Evolutionary conservation across 768 basidiomycete species (phyloP), one percentile per base, ranked within the genome.

Genomic region (Tylopilus subfusipes): DNA sequence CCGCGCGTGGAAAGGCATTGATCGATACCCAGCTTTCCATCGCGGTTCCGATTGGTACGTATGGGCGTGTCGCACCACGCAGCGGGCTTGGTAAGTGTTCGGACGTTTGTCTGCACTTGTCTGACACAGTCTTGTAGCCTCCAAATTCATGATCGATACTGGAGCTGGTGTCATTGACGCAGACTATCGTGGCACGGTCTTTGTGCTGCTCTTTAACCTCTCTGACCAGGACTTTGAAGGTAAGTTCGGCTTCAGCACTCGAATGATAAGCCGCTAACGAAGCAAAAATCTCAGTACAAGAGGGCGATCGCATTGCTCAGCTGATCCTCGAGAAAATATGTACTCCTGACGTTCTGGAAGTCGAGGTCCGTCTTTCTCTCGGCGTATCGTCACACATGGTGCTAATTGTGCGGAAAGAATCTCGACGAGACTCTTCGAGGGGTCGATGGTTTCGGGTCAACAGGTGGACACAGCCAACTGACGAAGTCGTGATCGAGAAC

Each of bases 81-180:
- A 93, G 89, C 68, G 97, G 97, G 19, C 84, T 98, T 25, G 96
- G 96, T 97, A 55, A 49, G 87, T 72, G 19, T 21, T 12, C 29
- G 14, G 7, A 39, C 14, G 30, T 46, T 30, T 44, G n/a, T 22
- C 29, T 42, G 50, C 19, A 5, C 51, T 21, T 31, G 34, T 39
- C 45, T 47, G 9, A 50, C 25, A 48, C 18, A 45, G 27, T 55
- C 16, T 39, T 57, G 18, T 58, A 97, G 97, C 97, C 19, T 90
- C 90, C 16, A 99, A 99, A 68, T 94, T 92, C 70, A 93, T 93
- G 85, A 98, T 98, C 54, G 91, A 95, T 67, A 98, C 96, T 1
- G 97, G 97, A 2, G 97, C 97, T 12, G 97, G 96, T 21, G 97
- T 99, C 8, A 82, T 99, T 48, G 97, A 99, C 59, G 91, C 93